phyloP scores from a whole-genome alignment of 78 protist genomes.

The Chrysochromulina parva region DNA sequence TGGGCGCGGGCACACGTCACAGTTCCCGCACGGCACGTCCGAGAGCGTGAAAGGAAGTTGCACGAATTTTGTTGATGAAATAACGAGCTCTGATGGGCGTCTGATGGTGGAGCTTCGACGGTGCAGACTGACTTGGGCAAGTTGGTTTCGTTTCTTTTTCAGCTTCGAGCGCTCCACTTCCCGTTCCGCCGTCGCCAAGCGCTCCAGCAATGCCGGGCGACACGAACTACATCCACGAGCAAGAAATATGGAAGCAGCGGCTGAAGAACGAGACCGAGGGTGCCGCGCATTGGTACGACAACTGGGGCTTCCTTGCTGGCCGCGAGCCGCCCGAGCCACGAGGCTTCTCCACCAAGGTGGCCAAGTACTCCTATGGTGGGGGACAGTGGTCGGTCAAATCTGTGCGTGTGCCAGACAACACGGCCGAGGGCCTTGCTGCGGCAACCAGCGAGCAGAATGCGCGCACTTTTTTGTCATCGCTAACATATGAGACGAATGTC shows the following conservation, averaged over 20 bases:
- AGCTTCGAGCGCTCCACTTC: too few species aligned
- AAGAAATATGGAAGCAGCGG: background rate
- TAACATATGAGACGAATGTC: background rate
- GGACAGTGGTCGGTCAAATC: background rate
- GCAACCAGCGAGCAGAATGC: background rate
- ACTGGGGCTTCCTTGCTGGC: background rate
- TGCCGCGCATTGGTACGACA: background rate
- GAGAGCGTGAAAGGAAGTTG: too few species aligned
- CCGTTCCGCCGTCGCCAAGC: too few species aligned
- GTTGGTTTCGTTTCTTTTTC: too few species aligned
- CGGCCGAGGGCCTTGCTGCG: background rate
- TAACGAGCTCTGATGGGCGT: too few species aligned
- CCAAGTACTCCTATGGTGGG: background rate
- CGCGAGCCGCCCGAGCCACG: background rate
- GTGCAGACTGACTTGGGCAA: too few species aligned
- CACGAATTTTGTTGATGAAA: too few species aligned
- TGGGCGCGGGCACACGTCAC: too few species aligned
- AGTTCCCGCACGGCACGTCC: too few species aligned
- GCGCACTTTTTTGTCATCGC: background rate
- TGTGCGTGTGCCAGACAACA: background rate
- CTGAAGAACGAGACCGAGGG: background rate
- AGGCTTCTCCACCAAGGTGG: background rate
- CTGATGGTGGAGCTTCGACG: too few species aligned
- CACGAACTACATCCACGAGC: background rate
- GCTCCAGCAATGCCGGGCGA: too few species aligned